Conservation (phyloP, 176 grass and related monocot species). For the Coix lacrymajobi region DNA sequence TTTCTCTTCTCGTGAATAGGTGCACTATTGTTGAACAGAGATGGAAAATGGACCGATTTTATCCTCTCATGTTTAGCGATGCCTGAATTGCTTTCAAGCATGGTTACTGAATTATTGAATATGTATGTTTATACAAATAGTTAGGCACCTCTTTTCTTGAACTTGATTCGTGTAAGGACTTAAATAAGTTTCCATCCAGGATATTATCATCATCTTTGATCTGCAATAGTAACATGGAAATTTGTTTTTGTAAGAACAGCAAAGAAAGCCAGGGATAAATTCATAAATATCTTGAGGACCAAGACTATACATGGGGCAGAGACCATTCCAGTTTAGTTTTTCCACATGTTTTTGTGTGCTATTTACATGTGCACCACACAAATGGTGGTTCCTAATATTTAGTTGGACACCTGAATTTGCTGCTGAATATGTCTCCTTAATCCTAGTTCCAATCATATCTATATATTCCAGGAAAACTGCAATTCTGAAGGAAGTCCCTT, state of each 20-base stretch:
- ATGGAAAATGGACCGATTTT: background rate
- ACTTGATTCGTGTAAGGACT: slow-evolving; percentile 24
- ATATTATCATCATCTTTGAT: slow-evolving; percentile 3
- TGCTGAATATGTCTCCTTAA: background rate
- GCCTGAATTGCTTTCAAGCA: background rate
- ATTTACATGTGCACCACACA: background rate
- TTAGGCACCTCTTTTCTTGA: slow-evolving; percentile 21
- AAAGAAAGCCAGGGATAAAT: background rate
- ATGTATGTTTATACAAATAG: background rate
- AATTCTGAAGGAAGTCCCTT: background rate
- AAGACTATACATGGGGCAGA: background rate
- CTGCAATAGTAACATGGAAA: background rate
- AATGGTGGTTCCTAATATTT: slow-evolving; percentile 10
- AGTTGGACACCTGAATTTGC: background rate
- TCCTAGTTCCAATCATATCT: background rate
- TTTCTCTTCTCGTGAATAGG: background rate
- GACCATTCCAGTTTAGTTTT: slow-evolving; percentile 7
- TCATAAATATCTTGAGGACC: background rate
- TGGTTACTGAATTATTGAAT: background rate
- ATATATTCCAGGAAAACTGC: background rate
- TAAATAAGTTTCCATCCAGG: slow-evolving; percentile 12
- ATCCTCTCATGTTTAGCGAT: background rate
- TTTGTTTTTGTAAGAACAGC: background rate
- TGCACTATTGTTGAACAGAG: slow-evolving; percentile 2
- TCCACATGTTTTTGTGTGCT: slow-evolving; percentile 1